Conservation (phyloP, 1,139 yeast species). For the Suzukiozyma palmioleophila region DNA sequence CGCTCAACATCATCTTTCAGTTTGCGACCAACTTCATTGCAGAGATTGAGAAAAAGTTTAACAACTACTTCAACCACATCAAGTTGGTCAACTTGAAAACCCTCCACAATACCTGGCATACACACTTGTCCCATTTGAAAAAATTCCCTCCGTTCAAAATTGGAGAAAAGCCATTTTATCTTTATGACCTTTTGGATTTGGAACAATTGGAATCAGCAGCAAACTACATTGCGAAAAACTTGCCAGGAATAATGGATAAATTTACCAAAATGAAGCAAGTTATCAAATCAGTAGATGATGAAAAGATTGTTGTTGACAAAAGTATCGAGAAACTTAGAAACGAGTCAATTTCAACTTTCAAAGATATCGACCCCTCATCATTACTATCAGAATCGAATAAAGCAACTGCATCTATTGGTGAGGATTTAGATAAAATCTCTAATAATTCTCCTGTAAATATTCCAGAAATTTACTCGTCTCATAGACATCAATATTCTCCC, state of each 20-base stretch:
- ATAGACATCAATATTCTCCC: slow-evolving; percentile 13
- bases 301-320: slow-evolving; percentile 26
- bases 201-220: slow-evolving; percentile 23
- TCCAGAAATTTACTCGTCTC: slow-evolving; percentile 13
- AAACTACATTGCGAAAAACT: slow-evolving; percentile 16
- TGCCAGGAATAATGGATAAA: slow-evolving; percentile 30
- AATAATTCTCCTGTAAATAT: slow-evolving; percentile 9
- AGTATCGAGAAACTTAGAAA: slow-evolving; percentile 31
- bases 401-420: slow-evolving; percentile 7
- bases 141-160: slow-evolving; percentile 27
- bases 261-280: slow-evolving; percentile 38
- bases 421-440: slow-evolving; percentile 16
- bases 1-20: slow-evolving; percentile 54
- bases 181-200: slow-evolving; percentile 23
- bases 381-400: slow-evolving; percentile 6
- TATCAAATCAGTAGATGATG: slow-evolving; percentile 23
- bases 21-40: slow-evolving; percentile 50
- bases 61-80: slow-evolving; percentile 45
- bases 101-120: slow-evolving; percentile 46
- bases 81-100: slow-evolving; percentile 44
- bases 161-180: slow-evolving; percentile 10
- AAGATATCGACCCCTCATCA: slow-evolving; percentile 11
- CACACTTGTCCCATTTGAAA: slow-evolving; percentile 35
- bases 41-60: slow-evolving; percentile 50
- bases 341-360: slow-evolving; percentile 31